Base-by-base conservation (phyloP, 176 grass and related monocot species). In the Aegilops speltoides region DNA sequence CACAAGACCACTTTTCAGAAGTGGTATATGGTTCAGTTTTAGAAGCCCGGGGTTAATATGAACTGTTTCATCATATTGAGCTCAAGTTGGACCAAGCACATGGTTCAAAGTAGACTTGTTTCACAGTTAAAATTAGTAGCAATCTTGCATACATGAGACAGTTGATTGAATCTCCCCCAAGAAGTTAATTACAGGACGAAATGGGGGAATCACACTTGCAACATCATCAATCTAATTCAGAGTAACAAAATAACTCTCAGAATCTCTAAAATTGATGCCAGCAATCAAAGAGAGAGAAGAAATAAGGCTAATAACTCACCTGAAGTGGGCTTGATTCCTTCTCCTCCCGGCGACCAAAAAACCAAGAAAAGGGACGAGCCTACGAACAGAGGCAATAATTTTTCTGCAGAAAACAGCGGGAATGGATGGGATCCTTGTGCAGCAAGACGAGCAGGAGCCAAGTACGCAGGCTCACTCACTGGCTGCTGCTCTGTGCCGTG, bases 391-490 rank as follows among this genome's bases (percentile, higher is more conserved):
- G 50, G 50, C 5, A 54, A 7, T 16, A 54, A 54, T 19, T 19
- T 19, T 17, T 20, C 28, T 82, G 71, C 13, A 24, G 32, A 13
- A 13, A 28, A 40, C 32, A 88, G 65, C 78, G 36, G 80, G 71
- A 73, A 64, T 26, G 25, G 23, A 57, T 59, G 56, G 56, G 77
- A 25, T 73, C 80, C 67, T 19, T 17, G 50, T 54, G 16, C 86
- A 19, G 23, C 36, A 24, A 25, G 34, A 86, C 57, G 40, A 80
- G 76, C 79, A 84, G 62, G 90, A 88, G 59, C 43, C 26, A 68
- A 76, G 43, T 20, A 6, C 50, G 4, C 50, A 65, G 62, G 56
- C 19, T 76, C 34, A 16, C 54, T 59, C 56, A 9, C 56, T 22
- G 7, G 7, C 56, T 82, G 72, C 48, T 76, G 61, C 70, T 69